Evolutionary conservation across 108 stramenopile species (phyloP), one percentile per base, ranked within the genome.

Genomic region (Cyclotella distinguenda): DNA sequence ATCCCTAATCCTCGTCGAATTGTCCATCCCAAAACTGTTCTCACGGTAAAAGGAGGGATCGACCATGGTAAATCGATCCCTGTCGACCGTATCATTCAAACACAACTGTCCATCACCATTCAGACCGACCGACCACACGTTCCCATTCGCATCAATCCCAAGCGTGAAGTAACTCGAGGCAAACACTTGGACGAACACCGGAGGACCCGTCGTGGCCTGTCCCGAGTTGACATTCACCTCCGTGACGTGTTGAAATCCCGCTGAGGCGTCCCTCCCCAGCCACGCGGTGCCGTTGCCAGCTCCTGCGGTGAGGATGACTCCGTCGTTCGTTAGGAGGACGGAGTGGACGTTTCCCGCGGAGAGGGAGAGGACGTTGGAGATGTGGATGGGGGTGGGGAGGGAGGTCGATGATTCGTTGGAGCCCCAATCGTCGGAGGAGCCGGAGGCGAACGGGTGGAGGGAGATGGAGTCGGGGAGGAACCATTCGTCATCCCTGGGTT

Each of bases 131-230:
- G 64, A 53, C 63, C 64, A 74, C 4, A 60, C 64, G 34, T 53
- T 47, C 0, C 72, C 72, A 26, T 23, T 25, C 1, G 30, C 51
- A 49, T 74, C 72, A 21, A 74, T 4, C 15, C 49, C 56, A 1
- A 66, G 1, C 9, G 72, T 74, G 35, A 46, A 74, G 22, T 66
- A 65, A 31, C 66, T 49, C 18, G 72, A 74, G 5, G 72, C 64
- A 0, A 33, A 49, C 3, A 74, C 57, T 59, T 66, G 42, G 23
- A 43, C 36, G 35, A 74, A 73, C 11, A 22, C 22, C 1, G 72
- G 72, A 25, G 55, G 46, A 11, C 56, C 16, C 2, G 72, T 27
- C 22, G 38, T 30, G 4, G 32, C 28, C 33, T 27, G 28, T 6
- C 16, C 25, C 16, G 31, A 13, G 21, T 19, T 60, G 25, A 9